phyloP scores from a whole-genome alignment of 345 rosid species.

The Melaleuca quinquenervia region DNA sequence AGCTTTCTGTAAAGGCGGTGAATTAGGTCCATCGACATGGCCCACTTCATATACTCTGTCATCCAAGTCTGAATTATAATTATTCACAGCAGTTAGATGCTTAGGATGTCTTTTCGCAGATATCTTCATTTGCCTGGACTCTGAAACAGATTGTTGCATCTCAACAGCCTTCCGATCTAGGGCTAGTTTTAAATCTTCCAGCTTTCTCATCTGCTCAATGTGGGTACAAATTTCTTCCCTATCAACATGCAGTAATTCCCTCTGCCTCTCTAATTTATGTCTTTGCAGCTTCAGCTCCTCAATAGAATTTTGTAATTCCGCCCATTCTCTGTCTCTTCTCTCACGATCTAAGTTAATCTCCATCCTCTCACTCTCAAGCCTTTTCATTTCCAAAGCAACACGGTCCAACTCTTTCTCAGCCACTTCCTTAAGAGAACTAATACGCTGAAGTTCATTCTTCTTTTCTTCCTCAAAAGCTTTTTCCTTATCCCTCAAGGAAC shows the following conservation, averaged over 20 bases:
- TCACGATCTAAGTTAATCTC: slow-evolving; percentile 78
- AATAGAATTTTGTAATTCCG: slow-evolving; percentile 52
- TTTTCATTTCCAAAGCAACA: slow-evolving; percentile 51
- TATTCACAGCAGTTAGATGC: slow-evolving; percentile 22
- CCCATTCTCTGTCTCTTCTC: slow-evolving; percentile 77
- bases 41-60: slow-evolving; percentile 12
- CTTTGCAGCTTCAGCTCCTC: slow-evolving; percentile 78
- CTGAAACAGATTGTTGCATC: slow-evolving; percentile 53
- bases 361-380: slow-evolving; percentile 67
- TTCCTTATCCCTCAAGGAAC: slow-evolving; percentile 59
- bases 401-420: slow-evolving; percentile 66
- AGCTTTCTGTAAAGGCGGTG: slow-evolving; percentile 21
- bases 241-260: slow-evolving; percentile 67
- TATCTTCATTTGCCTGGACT: slow-evolving; percentile 43
- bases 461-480: slow-evolving; percentile 74
- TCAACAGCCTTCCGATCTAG: slow-evolving; percentile 61
- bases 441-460: slow-evolving; percentile 50
- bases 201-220: slow-evolving; percentile 54
- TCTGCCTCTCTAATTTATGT: slow-evolving; percentile 66
- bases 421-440: slow-evolving; percentile 53
- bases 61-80: slow-evolving; percentile 22
- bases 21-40: slow-evolving; percentile 27
- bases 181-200: slow-evolving; percentile 71
- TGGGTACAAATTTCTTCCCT: slow-evolving; percentile 58
- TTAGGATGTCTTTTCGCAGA: slow-evolving; percentile 33